A percentile compares a stretch with the other conserved stretches of the same genome.
phyloP scores from a whole-genome alignment of 108 stramenopile species.

The Parmales sp. region DNA sequence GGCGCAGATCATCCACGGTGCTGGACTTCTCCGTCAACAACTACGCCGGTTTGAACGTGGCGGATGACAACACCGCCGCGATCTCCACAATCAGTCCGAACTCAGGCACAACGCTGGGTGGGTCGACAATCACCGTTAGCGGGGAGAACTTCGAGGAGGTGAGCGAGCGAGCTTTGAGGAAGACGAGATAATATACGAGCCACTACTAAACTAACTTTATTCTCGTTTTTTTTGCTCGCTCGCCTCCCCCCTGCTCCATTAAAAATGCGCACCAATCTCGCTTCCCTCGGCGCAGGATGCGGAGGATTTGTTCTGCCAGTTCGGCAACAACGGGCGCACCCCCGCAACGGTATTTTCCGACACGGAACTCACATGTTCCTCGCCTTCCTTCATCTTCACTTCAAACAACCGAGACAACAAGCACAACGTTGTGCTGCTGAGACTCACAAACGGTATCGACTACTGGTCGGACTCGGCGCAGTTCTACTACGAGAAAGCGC shows the following conservation, averaged over 20 bases:
- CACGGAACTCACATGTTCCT: not conserved
- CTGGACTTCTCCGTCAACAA: not conserved
- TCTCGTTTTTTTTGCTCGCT: no score
- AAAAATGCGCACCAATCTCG: no score
- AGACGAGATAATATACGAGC: no score
- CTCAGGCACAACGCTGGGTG: not conserved
- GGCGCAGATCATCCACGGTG: not conserved
- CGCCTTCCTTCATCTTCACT: not conserved
- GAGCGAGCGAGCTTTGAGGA: no score
- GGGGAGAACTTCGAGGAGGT: not conserved
- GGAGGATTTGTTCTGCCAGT: conserved; percentile 5
- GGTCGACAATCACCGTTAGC: not conserved
- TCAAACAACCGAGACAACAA: no score
- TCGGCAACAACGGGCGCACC: not conserved
- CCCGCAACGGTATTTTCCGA: not conserved
- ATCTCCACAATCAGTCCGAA: not conserved
- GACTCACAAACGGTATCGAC: not conserved
- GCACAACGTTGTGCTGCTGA: not conserved
- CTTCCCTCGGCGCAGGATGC: no score
- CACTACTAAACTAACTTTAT: no score
- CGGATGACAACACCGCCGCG: not conserved
- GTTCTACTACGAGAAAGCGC: not conserved
- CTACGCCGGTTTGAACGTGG: not conserved
- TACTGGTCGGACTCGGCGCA: conserved; percentile 4
- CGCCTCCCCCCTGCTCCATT: no score